Conservation (phyloP, 148 eudicot genomes). For the Vaccinium myrtillus region DNA sequence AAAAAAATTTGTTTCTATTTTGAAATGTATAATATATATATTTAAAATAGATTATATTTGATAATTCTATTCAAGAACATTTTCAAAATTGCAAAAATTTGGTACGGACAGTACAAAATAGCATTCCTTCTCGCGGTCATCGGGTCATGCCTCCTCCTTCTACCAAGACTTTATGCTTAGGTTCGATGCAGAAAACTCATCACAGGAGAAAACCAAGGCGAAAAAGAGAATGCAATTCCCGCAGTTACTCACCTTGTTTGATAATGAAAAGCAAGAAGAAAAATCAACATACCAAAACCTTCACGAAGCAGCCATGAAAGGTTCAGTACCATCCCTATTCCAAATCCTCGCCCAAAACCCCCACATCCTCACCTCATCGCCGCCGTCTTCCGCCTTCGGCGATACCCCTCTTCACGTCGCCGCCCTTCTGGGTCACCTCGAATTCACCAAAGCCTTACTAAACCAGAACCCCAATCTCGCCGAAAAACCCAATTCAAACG, state of each 20-base stretch:
- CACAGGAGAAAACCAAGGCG: background rate
- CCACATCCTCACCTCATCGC: background rate
- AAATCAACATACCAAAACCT: background rate
- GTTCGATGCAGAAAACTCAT: background rate
- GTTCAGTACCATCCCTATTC: background rate
- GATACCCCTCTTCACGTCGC: conserved; percentile 31
- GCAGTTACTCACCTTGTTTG: background rate
- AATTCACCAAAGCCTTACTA: conserved; percentile 9
- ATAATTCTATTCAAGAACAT: too few relatives aligned
- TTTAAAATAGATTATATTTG: too few relatives aligned
- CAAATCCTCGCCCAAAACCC: conserved; percentile 9
- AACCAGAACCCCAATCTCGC: conserved; percentile 18
- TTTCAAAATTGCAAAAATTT: too few relatives aligned
- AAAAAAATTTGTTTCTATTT: too few relatives aligned
- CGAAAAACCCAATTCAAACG: background rate
- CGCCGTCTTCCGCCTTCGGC: background rate
- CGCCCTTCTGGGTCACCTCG: conserved; percentile 22
- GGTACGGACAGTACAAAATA: too few relatives aligned
- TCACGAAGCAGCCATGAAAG: conserved; percentile 9
- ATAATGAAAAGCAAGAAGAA: background rate
- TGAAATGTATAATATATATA: too few relatives aligned
- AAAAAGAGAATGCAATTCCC: too few relatives aligned
- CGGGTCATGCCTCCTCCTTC: background rate
- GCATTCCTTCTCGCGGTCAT: background rate
- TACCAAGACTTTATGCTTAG: background rate